These are phyloP conservation scores for Yamadazyma jaroonii DNA, from an alignment of 1,139 yeast species.

Conservation along the genomic window DNA sequence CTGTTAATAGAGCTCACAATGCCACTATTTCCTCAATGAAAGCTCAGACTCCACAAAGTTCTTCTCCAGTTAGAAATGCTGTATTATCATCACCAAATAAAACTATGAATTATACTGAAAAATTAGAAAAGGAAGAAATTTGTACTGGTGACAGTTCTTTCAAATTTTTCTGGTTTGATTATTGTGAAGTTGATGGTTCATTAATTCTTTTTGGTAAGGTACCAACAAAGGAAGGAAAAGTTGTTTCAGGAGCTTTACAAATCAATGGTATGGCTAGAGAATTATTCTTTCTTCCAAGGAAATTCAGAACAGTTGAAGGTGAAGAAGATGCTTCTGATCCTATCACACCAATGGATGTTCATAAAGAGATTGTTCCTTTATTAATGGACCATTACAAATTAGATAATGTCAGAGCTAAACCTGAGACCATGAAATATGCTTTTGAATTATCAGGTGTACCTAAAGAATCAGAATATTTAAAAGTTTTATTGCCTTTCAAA, in stretches of 20 bases:
- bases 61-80: slow-evolving; percentile 22
- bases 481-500: slow-evolving; percentile 70
- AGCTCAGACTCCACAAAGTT: slow-evolving; percentile 11
- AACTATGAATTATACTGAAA: slow-evolving; percentile 34
- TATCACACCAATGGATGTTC: slow-evolving; percentile 62
- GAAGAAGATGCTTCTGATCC: slow-evolving; percentile 38
- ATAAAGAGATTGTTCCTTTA: slow-evolving; percentile 69
- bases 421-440: slow-evolving; percentile 77
- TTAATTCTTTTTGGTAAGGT: slow-evolving; percentile 84
- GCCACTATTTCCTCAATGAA: slow-evolving; percentile 20
- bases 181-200: slow-evolving; percentile 69
- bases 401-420: slow-evolving; percentile 62
- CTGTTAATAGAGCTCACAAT: slow-evolving; percentile 22
- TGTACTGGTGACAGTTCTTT: slow-evolving; percentile 46
- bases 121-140: slow-evolving; percentile 43
- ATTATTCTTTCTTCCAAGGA: slow-evolving; percentile 74
- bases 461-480: slow-evolving; percentile 73
- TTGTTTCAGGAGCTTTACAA: slow-evolving; percentile 78
- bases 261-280: slow-evolving; percentile 70
- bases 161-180: slow-evolving; percentile 89
- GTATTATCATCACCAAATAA: slow-evolving; percentile 19
- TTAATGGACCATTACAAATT: slow-evolving; percentile 64
- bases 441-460: slow-evolving; percentile 85
- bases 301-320: slow-evolving; percentile 33
- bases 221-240: slow-evolving; percentile 52